Evolutionary conservation across 306 rosid genomes (phyloP).

Genomic region (Malus asiatica): DNA sequence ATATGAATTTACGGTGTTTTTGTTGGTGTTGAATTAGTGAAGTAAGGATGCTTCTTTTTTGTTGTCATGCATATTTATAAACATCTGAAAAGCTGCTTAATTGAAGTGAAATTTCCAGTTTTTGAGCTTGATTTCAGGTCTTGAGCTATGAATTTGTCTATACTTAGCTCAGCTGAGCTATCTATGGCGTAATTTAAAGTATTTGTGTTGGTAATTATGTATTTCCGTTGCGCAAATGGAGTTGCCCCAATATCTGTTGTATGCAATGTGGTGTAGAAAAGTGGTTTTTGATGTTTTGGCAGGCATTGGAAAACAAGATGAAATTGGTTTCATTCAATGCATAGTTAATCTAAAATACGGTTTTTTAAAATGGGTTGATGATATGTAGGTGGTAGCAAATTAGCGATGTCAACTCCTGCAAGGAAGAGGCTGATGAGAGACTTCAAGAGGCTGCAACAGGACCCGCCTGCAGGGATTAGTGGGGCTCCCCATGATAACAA

Average conservation of each 20-base stretch:
- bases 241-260: not conserved
- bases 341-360: not conserved
- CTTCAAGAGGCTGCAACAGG: slow-evolving; percentile 86
- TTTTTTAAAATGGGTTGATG: not conserved
- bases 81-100: not conserved
- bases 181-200: not conserved
- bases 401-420: slow-evolving; percentile 73
- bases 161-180: not conserved
- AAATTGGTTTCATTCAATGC: not conserved
- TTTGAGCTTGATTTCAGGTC: not conserved
- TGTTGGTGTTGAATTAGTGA: not conserved
- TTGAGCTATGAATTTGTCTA: not conserved
- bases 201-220: not conserved
- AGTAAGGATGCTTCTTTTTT: not conserved
- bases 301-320: not conserved
- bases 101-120: not conserved
- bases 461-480: slow-evolving; percentile 93
- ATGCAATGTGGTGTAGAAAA: not conserved
- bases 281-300: not conserved
- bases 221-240: not conserved
- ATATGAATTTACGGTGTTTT: not conserved
- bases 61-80: not conserved
- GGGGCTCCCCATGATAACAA: slow-evolving; percentile 96
- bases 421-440: slow-evolving; percentile 97
- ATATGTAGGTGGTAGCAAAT: slow-evolving; percentile 2